A percentile compares a stretch with the other conserved stretches of the same genome.
These are phyloP conservation scores for Vitis hybrid DNA, from an alignment of 177 flowering plant genomes.

Conservation along the genomic window DNA sequence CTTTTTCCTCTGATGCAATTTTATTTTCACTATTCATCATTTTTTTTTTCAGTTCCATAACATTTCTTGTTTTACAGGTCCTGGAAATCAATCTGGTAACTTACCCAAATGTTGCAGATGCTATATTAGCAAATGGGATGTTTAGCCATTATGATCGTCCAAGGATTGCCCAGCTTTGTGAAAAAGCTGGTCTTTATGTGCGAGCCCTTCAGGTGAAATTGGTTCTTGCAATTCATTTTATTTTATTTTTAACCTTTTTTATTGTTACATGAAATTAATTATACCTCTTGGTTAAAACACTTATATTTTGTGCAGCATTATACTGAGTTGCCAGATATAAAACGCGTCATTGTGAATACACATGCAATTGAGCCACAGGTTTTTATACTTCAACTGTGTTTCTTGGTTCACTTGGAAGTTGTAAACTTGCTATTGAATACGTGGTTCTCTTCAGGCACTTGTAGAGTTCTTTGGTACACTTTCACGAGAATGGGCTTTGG, in stretches of 20 bases:
- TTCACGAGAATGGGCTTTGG: conserved; percentile 96
- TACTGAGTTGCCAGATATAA: conserved; percentile 88
- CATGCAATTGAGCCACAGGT: conserved; percentile 99
- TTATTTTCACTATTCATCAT: not conserved
- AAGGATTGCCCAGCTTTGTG: conserved; percentile 97
- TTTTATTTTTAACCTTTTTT: not conserved
- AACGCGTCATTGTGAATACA: conserved; percentile 97
- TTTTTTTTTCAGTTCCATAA: conserved; percentile 3
- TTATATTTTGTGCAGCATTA: conserved; percentile 73
- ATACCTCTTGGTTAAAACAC: not conserved
- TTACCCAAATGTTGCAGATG: conserved; percentile 99
- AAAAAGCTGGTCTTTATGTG: conserved; percentile 90
- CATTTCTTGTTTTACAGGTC: conserved; percentile 47
- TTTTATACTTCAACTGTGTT: conserved; percentile 9
- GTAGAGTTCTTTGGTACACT: conserved; percentile 99
- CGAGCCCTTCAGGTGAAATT: conserved; percentile 81
- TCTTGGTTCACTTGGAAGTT: not conserved
- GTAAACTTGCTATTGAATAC: conserved; percentile 11
- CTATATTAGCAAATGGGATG: conserved; percentile 99
- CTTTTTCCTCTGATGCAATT: not conserved
- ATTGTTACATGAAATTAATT: not conserved
- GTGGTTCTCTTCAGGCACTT: conserved; percentile 59
- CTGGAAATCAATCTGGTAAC: conserved; percentile 96
- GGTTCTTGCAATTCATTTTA: not conserved
- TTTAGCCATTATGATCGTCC: conserved; percentile 99